phyloP scores from a whole-genome alignment of 371 early-diverging fungal species.

The Smittium culicis region DNA sequence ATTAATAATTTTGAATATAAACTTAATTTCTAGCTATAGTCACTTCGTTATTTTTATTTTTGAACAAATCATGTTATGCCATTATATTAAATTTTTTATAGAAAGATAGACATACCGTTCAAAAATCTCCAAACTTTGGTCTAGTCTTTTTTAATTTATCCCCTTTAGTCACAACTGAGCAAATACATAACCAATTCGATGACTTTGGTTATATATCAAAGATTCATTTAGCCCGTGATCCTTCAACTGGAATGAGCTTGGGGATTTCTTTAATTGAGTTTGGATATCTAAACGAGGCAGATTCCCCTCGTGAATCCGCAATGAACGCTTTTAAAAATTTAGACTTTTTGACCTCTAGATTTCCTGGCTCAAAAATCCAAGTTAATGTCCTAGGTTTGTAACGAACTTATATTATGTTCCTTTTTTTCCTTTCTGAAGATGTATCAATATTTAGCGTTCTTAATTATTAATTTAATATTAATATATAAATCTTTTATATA shows the following conservation, averaged over 20 bases:
- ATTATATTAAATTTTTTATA: no score
- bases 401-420: not conserved
- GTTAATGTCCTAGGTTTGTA: not conserved
- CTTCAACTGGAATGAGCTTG: constrained; percentile 29
- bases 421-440: not conserved
- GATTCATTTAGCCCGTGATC: constrained; percentile 24
- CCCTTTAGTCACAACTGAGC: constrained; percentile 26
- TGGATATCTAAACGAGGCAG: constrained; percentile 10
- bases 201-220: constrained; percentile 22
- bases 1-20: no score
- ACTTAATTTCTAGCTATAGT: no score
- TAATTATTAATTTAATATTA: no score
- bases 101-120: constrained; percentile 7
- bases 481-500: no score
- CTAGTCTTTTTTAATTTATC: constrained; percentile 16
- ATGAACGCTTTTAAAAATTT: constrained; percentile 15
- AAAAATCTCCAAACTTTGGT: not conserved
- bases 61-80: no score
- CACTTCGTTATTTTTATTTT: no score
- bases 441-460: no score
- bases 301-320: constrained; percentile 23
- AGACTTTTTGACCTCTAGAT: not conserved
- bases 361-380: not conserved
- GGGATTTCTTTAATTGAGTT: constrained; percentile 29
- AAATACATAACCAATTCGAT: constrained; percentile 22